These are phyloP conservation scores for Cladorrhinum sp. DNA, from an alignment of 2,329 filamentous ascomycete species.

Conservation along the genomic window DNA sequence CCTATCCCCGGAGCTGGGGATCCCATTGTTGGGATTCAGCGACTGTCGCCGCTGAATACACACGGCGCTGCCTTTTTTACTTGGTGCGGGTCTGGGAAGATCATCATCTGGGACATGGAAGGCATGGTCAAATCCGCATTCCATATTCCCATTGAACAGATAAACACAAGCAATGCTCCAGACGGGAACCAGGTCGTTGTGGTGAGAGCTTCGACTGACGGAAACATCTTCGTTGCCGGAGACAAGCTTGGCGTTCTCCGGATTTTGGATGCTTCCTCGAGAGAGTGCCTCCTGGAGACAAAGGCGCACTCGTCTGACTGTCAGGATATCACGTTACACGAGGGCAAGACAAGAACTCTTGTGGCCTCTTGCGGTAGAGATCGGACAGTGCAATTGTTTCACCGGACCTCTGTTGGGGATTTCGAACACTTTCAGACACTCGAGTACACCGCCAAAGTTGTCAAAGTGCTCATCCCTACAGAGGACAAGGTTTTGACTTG, in stretches of 20 bases:
- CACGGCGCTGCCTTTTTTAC: constrained; percentile 75
- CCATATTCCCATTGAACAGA: constrained; percentile 66
- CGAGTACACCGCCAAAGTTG: constrained; percentile 86
- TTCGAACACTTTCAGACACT: constrained; percentile 87
- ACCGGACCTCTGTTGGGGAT: constrained; percentile 49
- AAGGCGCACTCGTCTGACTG: constrained; percentile 88
- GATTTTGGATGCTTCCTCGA: constrained; percentile 61
- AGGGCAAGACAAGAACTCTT: constrained; percentile 58
- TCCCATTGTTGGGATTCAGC: constrained; percentile 68
- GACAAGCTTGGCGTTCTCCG: constrained; percentile 83
- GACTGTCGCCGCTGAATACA: constrained; percentile 58
- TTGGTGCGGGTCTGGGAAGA: constrained; percentile 77
- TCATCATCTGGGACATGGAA: constrained; percentile 78
- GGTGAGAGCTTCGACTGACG: constrained; percentile 58
- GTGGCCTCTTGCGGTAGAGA: constrained; percentile 84
- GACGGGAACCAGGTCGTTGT: constrained; percentile 60
- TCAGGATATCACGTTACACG: constrained; percentile 72
- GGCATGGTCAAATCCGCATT: constrained; percentile 66
- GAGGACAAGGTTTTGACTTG: constrained; percentile 77
- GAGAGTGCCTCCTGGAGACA: constrained; percentile 63
- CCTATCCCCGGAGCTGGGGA: constrained; percentile 62
- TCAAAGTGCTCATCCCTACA: constrained; percentile 68
- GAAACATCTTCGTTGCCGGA: constrained; percentile 70
- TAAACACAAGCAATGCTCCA: constrained; percentile 46
- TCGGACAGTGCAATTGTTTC: constrained; percentile 89